Base-by-base conservation (phyloP, 164 flowering plant genomes). In the Saururus chinensis region DNA sequence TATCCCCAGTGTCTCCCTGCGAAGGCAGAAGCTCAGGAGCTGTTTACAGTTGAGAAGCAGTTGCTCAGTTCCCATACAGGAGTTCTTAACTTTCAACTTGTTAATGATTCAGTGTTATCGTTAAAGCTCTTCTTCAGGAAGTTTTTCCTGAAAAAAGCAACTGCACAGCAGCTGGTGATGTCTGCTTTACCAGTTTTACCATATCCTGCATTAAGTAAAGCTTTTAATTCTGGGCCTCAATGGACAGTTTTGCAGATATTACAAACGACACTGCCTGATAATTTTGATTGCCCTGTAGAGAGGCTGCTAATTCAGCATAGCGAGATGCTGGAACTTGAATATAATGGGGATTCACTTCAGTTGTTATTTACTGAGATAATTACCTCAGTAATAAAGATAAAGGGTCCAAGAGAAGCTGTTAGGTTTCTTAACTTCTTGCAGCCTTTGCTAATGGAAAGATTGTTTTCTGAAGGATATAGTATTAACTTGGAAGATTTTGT, bases 1-100 rank as follows among this genome's bases (percentile, higher is more conserved):
- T 93, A 88, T 70, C 99, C 97, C 0, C 97, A 90, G 75, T 87
- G 93, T 4, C 82, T 82, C 35, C 79, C 86, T 8, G 99, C 97
- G 19, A 93, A 84, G 69, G 93, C 99, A 7, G 99, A 93, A 64
- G 99, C 81, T n/a, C 14, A 81, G 59, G 96, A 90, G 76, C 79
- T 93, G 17, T 93, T 93, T 65, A 76, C 90, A 10, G 92, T 93
- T 57, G 97, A 88, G 22, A 85, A 91, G 26, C 99, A 93, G 64
- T 57, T 93, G 60, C 80, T 81, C 24, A 93, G 99, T 74, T 93
- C 99, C 6, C 99, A 90, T 42, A 90, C 75, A 72, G 96, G 95
- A 9, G 75, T 67, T 24, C 80, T 91, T 17, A 90, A 81, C 71
- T 67, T 93, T 75, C 97, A 93, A 60, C 63, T 90, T 57, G 79